Conservation (phyloP, 352 stramenopile genomes). For the Thraustochytrium striatum region DNA sequence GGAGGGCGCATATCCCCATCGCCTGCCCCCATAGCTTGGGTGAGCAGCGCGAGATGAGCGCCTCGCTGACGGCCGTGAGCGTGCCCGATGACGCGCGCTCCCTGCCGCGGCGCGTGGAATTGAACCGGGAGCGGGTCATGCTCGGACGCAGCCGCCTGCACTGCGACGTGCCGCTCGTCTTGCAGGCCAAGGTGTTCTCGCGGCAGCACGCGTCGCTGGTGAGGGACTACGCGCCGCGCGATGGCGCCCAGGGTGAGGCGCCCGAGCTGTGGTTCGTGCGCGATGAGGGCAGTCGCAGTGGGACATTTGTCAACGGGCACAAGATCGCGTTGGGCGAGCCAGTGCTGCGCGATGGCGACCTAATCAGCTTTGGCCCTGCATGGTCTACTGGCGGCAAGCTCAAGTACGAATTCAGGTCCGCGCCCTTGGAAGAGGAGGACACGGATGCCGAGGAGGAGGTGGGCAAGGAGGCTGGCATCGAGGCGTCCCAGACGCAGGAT, state of each 20-base stretch:
- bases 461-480: background rate
- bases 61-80: background rate
- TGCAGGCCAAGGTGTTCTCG: conserved; percentile 27
- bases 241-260: background rate
- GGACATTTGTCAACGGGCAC: conserved; percentile 16
- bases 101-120: background rate
- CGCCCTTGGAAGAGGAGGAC: background rate
- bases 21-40: too few relatives aligned
- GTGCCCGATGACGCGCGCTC: background rate
- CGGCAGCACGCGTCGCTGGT: background rate
- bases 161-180: background rate
- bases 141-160: background rate
- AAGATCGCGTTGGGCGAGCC: background rate
- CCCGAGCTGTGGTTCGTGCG: background rate
- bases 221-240: background rate
- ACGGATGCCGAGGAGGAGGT: background rate
- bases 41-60: background rate
- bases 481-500: background rate
- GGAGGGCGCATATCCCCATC: too few relatives aligned
- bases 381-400: conserved; percentile 19
- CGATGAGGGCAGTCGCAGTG: conserved; percentile 34
- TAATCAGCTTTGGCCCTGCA: conserved; percentile 20
- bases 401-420: conserved; percentile 1
- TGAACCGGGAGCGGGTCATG: background rate
- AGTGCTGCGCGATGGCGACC: background rate